Base-by-base conservation (phyloP, 2,329 filamentous ascomycete genomes). In the Penicillium sp. region DNA sequence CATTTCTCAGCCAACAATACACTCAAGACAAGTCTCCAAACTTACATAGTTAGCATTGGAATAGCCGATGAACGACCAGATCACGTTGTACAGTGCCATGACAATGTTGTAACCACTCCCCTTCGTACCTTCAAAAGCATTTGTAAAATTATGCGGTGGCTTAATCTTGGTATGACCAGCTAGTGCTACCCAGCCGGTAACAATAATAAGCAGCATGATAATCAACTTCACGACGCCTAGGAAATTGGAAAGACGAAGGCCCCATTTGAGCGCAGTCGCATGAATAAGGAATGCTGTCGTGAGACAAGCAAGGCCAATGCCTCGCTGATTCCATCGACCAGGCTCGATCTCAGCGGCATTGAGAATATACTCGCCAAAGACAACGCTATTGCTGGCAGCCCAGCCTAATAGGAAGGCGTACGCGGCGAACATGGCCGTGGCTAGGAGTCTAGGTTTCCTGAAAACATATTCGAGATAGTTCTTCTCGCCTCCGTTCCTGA, bases 1-100 rank as follows among this genome's bases (percentile, higher is more conserved):
- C 8, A 39, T 6, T 36, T 64, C 55, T 70, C 56, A 29, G 13
- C 4, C 13, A 6, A 7, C 6, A 29, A 8, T 7, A 29, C 28
- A 29, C 2, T 9, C 28, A 29, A 2, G 28, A 6, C 7, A 2
- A 6, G 10, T 21, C 4, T 12, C 13, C 21, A 15, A 9, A 63
- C 76, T 67, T 56, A 80, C 77, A 66, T 85, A 85, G 70, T 86
- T 86, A 0, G 83, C 81, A 63, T 86, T 86, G 6, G 78, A 75
- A 58, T 81, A 86, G 2, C 84, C 84, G 4, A 77, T 73, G 48
- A 85, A 86, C 0, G 82, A 81, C 65, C 84, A 85, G 28, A 83
- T 79, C 49, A 86, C 83, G 52, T 80, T 85, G 54, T 84, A 81
- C 34, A 87, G 64, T 0, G 83, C 82, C 52, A 78, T 84, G 2